Evolutionary conservation across 805 yeast species (phyloP), one percentile per base, ranked within the genome.

Genomic region (Kodamaea jinghongensis): DNA sequence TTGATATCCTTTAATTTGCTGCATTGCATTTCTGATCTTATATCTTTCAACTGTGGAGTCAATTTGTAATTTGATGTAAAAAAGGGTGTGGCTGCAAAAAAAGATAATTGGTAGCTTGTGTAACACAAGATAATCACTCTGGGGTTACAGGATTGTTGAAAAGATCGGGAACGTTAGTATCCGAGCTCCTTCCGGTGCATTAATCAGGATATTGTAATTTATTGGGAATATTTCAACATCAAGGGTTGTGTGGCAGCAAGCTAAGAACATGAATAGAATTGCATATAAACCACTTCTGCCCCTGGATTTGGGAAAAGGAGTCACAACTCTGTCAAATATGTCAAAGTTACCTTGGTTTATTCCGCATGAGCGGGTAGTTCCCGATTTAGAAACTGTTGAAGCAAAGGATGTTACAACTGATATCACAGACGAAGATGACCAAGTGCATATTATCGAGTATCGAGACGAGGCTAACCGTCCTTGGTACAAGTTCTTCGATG

Each of bases 391-490:
- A 28, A 17, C 10, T 14, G 14, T 15, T 6, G 32, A 29, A 13
- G 6, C 10, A 17, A 6, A 28, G 5, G 17, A 4, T 12, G 17
- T 17, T 12, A 28, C 11, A 20, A 5, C 8, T 5, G 34, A 29
- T 13, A 28, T 28, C 8, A 14, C 20, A 17, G 17, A 28, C 15
- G 30, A 20, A 10, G 10, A 7, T 5, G 40, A 37, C 2, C 6
- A 20, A 10, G 28, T 36, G 28, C 25, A 28, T 22, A 20, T 32
- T 5, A 17, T 23, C 3, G 79, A 74, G 49, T 69, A 65, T 47
- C 56, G 79, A 44, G 81, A 76, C 50, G 80, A 75, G 52, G 77
- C 78, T 4, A 49, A 70, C 38, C 61, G 78, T 38, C 64, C 69
- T 17, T 75, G 79, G 75, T 71, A 65, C 64, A 64, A 63, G 25